Conservation (phyloP, 2,329 filamentous ascomycete genomes). For the Neospermospora avenae region DNA sequence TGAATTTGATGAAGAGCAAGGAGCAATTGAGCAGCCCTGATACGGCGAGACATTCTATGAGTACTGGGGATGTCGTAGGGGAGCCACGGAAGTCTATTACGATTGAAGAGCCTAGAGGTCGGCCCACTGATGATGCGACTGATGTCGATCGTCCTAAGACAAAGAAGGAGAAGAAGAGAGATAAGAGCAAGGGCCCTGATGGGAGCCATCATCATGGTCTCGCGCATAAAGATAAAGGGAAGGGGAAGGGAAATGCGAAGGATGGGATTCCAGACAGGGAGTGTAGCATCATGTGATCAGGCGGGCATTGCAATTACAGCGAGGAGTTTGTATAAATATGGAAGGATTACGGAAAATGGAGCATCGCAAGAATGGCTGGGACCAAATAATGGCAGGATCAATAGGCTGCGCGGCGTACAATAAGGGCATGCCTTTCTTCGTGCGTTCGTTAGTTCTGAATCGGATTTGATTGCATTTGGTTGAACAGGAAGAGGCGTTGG, state of each 20-base stretch:
- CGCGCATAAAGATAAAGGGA: conserved; percentile 26
- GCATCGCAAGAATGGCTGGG: background rate
- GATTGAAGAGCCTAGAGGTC: conserved; percentile 16
- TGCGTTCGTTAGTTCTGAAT: too few species aligned
- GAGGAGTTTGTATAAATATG: background rate
- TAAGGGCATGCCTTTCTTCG: too few species aligned
- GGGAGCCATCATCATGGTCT: conserved; percentile 28
- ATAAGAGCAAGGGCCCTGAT: conserved; percentile 29
- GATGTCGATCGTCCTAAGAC: conserved; percentile 16
- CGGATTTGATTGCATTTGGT: too few species aligned
- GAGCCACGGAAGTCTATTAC: conserved; percentile 15
- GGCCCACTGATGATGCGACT: background rate
- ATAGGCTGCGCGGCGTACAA: too few species aligned
- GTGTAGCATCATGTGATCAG: conserved; percentile 45
- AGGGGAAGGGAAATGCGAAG: conserved; percentile 32
- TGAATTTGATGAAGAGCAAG: conserved; percentile 32
- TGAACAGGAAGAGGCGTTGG: too few species aligned
- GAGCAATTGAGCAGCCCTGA: conserved; percentile 29
- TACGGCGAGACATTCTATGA: conserved; percentile 12
- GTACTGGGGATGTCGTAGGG: conserved; percentile 7
- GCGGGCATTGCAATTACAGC: background rate
- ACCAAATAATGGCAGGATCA: background rate
- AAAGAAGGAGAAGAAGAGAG: conserved; percentile 28
- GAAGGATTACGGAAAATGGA: background rate
- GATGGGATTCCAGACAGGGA: conserved; percentile 42